These are phyloP conservation scores for Cryptococcus jaspeensis DNA, from an alignment of 1,284 basidiomycete genomes.

Conservation along the genomic window DNA sequence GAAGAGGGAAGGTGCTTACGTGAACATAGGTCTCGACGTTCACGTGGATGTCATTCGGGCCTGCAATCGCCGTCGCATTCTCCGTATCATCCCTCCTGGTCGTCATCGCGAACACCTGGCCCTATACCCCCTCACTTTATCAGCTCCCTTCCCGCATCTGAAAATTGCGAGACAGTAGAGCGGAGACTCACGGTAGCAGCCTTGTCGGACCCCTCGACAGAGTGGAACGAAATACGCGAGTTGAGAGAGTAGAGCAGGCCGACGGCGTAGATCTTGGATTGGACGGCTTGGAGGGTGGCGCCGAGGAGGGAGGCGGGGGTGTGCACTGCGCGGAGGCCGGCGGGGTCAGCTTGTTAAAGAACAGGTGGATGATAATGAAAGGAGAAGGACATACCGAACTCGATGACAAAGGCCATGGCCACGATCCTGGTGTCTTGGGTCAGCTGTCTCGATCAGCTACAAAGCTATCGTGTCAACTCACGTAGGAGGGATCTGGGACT, in stretches of 20 bases:
- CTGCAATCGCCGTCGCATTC: background rate
- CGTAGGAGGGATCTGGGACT: conserved; percentile 35
- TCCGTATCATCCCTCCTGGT: too few species aligned
- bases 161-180: too few species aligned
- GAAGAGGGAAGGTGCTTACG: background rate
- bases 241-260: conserved; percentile 28
- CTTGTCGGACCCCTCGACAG: background rate
- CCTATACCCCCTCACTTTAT: too few species aligned
- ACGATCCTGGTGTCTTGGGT: too few species aligned
- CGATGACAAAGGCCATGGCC: conserved; percentile 27
- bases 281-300: conserved; percentile 23
- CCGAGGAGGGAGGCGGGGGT: conserved; percentile 28
- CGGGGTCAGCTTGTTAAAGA: too few species aligned
- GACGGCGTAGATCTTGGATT: conserved; percentile 27
- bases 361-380: too few species aligned
- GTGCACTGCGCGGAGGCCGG: too few species aligned
- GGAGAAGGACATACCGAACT: conserved; percentile 26
- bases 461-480: too few species aligned
- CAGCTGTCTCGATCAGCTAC: too few species aligned
- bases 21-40: conserved; percentile 2
- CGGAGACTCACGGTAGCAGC: background rate
- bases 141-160: too few species aligned
- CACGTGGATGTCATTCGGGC: background rate
- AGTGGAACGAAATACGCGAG: conserved; percentile 13
- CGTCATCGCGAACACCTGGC: background rate